Percentiles rank a stretch among this genome's conserved stretches.
These are phyloP conservation scores for Alternaria angustiovoidea DNA, from an alignment of 2,329 filamentous ascomycete species.

Conservation along the genomic window DNA sequence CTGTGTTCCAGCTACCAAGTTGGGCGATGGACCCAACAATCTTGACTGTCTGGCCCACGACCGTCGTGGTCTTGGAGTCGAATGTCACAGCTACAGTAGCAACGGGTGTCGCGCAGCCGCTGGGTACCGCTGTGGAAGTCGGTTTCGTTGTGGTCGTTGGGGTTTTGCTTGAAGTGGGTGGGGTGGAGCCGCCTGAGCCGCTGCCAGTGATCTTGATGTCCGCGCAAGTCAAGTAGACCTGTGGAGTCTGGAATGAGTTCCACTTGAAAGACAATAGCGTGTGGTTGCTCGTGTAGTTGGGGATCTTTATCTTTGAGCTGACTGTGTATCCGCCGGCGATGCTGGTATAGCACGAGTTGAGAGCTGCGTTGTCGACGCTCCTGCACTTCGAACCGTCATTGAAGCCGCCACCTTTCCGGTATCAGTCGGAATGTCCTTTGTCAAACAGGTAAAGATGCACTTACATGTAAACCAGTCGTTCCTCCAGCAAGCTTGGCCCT, in stretches of 20 bases:
- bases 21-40: constrained; percentile 55
- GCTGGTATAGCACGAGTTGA: constrained; percentile 46
- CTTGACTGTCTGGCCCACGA: constrained; percentile 59
- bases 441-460: background rate
- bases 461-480: constrained; percentile 48
- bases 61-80: constrained; percentile 57
- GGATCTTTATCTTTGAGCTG: constrained; percentile 44
- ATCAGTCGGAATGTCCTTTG: background rate
- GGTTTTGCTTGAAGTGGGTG: constrained; percentile 27
- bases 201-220: constrained; percentile 41
- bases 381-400: constrained; percentile 37
- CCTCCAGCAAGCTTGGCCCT: constrained; percentile 42
- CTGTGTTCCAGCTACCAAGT: constrained; percentile 56
- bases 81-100: constrained; percentile 52
- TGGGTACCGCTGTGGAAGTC: constrained; percentile 21
- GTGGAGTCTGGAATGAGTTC: constrained; percentile 47
- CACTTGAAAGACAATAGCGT: constrained; percentile 44
- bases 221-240: constrained; percentile 44
- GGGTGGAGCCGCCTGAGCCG: constrained; percentile 21
- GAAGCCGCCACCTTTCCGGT: constrained; percentile 32
- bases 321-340: constrained; percentile 48
- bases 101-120: constrained; percentile 37
- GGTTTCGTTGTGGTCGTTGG: constrained; percentile 20
- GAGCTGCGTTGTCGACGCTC: constrained; percentile 41
- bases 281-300: constrained; percentile 43